Conservation (phyloP, 1,284 basidiomycete genomes). For the Leccinum solheimii region DNA sequence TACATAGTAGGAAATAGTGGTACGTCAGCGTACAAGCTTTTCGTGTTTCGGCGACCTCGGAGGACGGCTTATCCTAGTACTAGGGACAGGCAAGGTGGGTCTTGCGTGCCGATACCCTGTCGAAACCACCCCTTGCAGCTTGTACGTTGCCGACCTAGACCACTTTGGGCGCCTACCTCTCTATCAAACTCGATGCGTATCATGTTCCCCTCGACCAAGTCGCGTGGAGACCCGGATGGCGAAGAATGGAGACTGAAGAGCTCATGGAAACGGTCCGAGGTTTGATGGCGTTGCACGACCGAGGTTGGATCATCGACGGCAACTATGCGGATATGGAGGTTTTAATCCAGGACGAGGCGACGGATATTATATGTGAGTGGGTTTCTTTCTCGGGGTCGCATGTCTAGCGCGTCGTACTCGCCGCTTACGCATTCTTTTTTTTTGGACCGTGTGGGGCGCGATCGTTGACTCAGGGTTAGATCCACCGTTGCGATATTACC, state of each 20-base stretch:
- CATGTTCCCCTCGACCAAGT: slow-evolving; percentile 46
- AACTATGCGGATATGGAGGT: slow-evolving; percentile 36
- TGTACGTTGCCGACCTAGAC: slow-evolving; percentile 37
- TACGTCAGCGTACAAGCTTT: slow-evolving; percentile 23
- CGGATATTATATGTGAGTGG: slow-evolving; percentile 62
- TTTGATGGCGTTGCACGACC: slow-evolving; percentile 29
- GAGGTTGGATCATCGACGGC: slow-evolving; percentile 57
- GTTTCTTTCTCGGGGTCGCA: background rate
- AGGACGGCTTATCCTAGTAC: background rate
- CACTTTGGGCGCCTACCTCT: slow-evolving; percentile 49
- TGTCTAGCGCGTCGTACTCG: background rate
- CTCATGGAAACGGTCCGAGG: slow-evolving; percentile 38
- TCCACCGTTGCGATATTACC: slow-evolving; percentile 57
- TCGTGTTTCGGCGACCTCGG: background rate
- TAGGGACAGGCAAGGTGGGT: slow-evolving; percentile 47
- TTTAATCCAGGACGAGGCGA: slow-evolving; percentile 42
- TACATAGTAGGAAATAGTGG: slow-evolving; percentile 58
- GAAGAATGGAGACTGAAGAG: slow-evolving; percentile 36
- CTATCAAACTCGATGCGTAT: slow-evolving; percentile 46
- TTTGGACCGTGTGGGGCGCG: background rate
- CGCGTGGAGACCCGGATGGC: slow-evolving; percentile 53
- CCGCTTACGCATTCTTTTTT: slow-evolving; percentile 1
- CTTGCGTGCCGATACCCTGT: background rate
- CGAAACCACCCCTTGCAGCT: background rate
- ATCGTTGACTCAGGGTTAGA: slow-evolving; percentile 52